Percentiles rank a stretch among this genome's conserved stretches.
Conservation (phyloP, 2,329 filamentous ascomycete genomes). For the Penicillium freii region DNA sequence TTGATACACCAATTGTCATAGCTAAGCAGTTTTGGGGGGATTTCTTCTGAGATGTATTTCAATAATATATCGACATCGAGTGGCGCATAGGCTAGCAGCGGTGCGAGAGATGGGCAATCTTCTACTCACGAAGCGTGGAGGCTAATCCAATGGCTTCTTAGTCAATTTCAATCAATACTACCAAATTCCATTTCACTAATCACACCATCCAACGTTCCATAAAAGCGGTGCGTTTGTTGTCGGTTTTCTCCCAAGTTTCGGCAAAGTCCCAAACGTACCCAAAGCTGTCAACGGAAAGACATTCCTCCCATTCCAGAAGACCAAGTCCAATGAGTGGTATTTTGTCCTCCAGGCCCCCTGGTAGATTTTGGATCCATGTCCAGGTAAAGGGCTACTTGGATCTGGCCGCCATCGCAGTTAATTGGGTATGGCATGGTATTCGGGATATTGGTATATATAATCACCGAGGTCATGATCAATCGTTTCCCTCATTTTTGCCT, state of each 20-base stretch:
- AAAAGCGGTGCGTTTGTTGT: background rate
- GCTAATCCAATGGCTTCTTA: background rate
- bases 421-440: background rate
- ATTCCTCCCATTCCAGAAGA: background rate
- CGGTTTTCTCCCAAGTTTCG: background rate
- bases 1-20: background rate
- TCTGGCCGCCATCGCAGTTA: background rate
- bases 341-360: background rate
- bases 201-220: no score
- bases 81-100: background rate
- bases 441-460: no score
- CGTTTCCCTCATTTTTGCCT: background rate
- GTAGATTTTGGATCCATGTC: background rate
- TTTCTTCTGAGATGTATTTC: accelerated
- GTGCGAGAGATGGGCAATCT: background rate
- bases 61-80: background rate
- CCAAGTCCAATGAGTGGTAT: background rate
- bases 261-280: no score
- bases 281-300: background rate
- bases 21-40: accelerated
- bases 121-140: background rate
- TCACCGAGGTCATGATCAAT: no score
- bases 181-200: background rate
- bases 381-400: background rate
- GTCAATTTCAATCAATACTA: background rate